A percentile compares a stretch with the other conserved stretches of the same genome.
phyloP scores from a whole-genome alignment of 805 yeast genomes.

The Dipodascus geniculatus region DNA sequence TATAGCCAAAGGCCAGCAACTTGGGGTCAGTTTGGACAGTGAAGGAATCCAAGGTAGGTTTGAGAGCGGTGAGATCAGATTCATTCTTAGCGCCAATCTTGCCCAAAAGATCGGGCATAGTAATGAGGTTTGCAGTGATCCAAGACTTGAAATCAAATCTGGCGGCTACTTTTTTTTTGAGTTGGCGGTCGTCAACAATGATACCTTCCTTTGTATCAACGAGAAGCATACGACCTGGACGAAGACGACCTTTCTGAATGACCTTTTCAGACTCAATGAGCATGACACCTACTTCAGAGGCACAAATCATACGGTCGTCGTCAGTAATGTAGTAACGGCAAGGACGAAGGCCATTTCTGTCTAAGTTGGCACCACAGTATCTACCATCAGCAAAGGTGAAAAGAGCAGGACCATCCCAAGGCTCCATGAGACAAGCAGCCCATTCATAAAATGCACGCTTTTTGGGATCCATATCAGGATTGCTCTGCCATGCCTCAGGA shows the following conservation, averaged over 20 bases:
- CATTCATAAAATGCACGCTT: slow-evolving; percentile 94
- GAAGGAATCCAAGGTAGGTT: slow-evolving; percentile 14
- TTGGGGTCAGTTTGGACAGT: slow-evolving; percentile 74
- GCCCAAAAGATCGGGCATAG: slow-evolving; percentile 60
- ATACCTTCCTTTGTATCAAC: slow-evolving; percentile 91
- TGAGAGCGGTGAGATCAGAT: slow-evolving; percentile 14
- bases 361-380: slow-evolving; percentile 96
- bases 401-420: slow-evolving; percentile 99
- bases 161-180: slow-evolving; percentile 67
- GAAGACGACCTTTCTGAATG: slow-evolving; percentile 83
- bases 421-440: slow-evolving; percentile 99
- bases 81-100: slow-evolving; percentile 40
- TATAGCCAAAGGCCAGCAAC: slow-evolving; percentile 78
- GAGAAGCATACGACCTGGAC: slow-evolving; percentile 91
- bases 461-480: slow-evolving; percentile 73
- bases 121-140: slow-evolving; percentile 77
- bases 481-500: slow-evolving; percentile 97
- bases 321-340: slow-evolving; percentile 93
- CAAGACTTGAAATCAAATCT: slow-evolving; percentile 89
- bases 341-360: slow-evolving; percentile 95
- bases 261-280: slow-evolving; percentile 75
- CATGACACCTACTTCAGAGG: slow-evolving; percentile 96
- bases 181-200: slow-evolving; percentile 85
- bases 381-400: slow-evolving; percentile 96
- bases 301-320: slow-evolving; percentile 93